Evolutionary conservation across 2,329 filamentous ascomycete species (phyloP).

Genomic region (Colletotrichum sansevieriae): DNA sequence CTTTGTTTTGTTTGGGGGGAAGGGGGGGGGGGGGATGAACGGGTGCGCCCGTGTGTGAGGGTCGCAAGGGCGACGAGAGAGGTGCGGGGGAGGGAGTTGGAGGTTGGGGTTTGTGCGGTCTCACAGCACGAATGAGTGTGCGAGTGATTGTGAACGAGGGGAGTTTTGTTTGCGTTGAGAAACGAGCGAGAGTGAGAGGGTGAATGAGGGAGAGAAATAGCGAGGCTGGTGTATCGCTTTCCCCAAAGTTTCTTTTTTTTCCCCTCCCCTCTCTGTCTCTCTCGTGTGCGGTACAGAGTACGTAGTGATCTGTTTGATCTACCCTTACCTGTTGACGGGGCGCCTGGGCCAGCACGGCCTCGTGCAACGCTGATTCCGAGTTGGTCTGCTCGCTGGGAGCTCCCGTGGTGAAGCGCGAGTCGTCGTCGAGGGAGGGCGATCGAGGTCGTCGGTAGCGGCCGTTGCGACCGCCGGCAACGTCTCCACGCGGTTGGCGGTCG

Average conservation of each 20-base stretch:
- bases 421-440: conserved; percentile 39
- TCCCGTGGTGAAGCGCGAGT: conserved; percentile 38
- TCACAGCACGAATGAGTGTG: neutral
- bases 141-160: conserved; percentile 21
- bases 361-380: conserved; percentile 32
- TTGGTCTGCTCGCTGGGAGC: conserved; percentile 16
- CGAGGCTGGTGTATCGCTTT: conserved; percentile 11
- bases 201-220: neutral
- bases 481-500: conserved; percentile 33
- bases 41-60: neutral
- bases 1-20: too few relatives aligned
- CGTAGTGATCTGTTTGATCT: neutral
- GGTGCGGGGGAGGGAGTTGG: neutral
- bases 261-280: neutral
- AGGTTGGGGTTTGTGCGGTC: too few relatives aligned
- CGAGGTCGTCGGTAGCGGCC: conserved; percentile 38
- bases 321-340: conserved; percentile 35
- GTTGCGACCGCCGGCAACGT: neutral
- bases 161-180: neutral
- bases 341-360: conserved; percentile 39
- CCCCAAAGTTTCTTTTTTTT: neutral
- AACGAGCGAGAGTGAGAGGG: neutral
- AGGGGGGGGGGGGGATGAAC: neutral
- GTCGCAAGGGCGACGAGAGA: too few relatives aligned
- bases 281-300: neutral